phyloP scores from a whole-genome alignment of 768 basidiomycete genomes.

The Kwoniella bestiolae region DNA sequence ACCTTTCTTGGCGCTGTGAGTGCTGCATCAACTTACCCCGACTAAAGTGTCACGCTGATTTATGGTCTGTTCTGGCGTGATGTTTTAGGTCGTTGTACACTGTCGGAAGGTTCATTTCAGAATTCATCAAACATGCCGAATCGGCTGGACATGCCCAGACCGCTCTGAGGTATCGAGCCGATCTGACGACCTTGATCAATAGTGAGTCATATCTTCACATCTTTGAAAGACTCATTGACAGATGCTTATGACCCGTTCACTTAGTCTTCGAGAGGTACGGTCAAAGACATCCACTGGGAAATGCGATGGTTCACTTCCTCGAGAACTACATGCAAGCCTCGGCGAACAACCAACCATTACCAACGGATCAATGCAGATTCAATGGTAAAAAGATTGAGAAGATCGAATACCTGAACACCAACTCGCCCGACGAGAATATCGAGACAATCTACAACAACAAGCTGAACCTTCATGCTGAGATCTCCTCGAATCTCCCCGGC shows the following conservation, averaged over 20 bases:
- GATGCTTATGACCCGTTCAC: not conserved
- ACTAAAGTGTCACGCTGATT: too few species aligned
- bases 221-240: not conserved
- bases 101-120: conserved; percentile 29
- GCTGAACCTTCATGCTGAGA: not conserved
- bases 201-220: conserved; percentile 19
- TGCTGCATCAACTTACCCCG: not conserved
- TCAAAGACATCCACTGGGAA: conserved; percentile 25
- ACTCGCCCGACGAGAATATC: not conserved
- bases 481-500: not conserved
- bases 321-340: conserved; percentile 12
- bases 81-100: conserved; percentile 28
- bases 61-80: not conserved
- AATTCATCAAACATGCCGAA: conserved; percentile 31
- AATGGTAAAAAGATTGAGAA: not conserved
- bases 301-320: conserved; percentile 27
- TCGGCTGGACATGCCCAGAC: conserved; percentile 14
- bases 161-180: conserved; percentile 33
- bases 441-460: not conserved
- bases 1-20: conserved; percentile 35
- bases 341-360: not conserved
- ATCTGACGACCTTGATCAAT: conserved; percentile 30
- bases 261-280: conserved; percentile 17
- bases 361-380: not conserved
- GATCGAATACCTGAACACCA: not conserved